Evolutionary conservation across 2,329 filamentous ascomycete species (phyloP), one percentile per base, ranked within the genome.

Genomic region (Bisporella sp.): DNA sequence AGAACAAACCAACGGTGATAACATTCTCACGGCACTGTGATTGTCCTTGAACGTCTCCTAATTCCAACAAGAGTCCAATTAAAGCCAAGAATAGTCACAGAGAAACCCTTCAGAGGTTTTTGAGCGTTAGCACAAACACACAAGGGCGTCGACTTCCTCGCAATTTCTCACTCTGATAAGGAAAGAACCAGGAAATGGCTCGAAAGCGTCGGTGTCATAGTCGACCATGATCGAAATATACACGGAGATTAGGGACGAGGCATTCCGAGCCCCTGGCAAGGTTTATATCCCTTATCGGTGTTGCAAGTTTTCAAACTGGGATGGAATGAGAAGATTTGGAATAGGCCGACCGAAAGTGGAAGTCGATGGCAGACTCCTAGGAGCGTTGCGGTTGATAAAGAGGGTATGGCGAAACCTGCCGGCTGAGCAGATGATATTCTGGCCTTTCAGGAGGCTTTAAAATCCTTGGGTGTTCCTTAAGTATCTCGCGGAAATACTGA

Each of bases 21-120:
- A 75, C 80, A 12, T 89, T 89, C 60, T 72, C 89, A 5, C 74
- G 85, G 33, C 84, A 89, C 64, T 89, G 84, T 63, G 85, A 85
- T 33, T 87, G 84, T 69, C 85, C 85, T 8, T 87, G 85, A 85
- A 75, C 63, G 75, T 66, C 29, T 46, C 30, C 28, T 5, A 32
- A 12, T 28, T 4, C 4, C 9, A 8, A 13, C 9, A 43, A 8
- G 9, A 8, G 12, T 8, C 41, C 9, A 2, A 21, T 4, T 28
- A 12, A 21, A 43, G 9, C 9, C 9, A 12, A 31, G 9, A 8
- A 31, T 32, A 61, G 58, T 64, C 64, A 82, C 83, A 11, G 84
- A 87, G 63, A 85, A 86, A 64, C 77, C 76, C 9, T 85, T 85
- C 66, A 71, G 72, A 49, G 59, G 63, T 32, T 69, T 87, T 31